Percentiles rank a stretch among this genome's conserved stretches.
These are phyloP conservation scores for Fraxinus floribunda DNA, from an alignment of 305 asterid species.

Conservation along the genomic window DNA sequence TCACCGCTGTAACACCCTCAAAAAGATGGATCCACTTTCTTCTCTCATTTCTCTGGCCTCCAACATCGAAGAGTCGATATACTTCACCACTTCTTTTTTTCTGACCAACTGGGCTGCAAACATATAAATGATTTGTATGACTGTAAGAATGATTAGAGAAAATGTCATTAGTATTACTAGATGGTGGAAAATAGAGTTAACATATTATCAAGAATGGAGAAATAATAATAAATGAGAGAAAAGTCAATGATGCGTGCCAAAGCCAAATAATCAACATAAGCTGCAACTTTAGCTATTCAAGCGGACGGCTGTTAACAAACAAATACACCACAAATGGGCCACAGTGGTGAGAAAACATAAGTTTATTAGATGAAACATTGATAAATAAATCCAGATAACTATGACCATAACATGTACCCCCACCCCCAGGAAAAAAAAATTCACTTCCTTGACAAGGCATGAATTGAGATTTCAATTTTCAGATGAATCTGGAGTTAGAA, in stretches of 20 bases:
- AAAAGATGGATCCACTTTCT: constrained; percentile 99
- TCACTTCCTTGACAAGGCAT: background rate
- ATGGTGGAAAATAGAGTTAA: constrained; percentile 12
- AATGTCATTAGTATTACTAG: constrained; percentile 14
- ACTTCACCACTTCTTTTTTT: constrained; percentile 98
- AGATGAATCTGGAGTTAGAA: background rate
- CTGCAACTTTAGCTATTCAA: constrained; percentile 1
- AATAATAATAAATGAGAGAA: constrained; percentile 11
- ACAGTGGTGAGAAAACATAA: background rate
- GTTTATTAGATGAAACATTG: background rate
- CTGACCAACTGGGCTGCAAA: constrained; percentile 97
- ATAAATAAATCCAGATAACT: background rate
- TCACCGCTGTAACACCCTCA: constrained; percentile 98
- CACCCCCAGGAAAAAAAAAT: background rate
- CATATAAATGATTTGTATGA: constrained; percentile 23
- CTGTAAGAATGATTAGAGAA: background rate
- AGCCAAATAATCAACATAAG: constrained; percentile 6
- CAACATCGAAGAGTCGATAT: constrained; percentile 91
- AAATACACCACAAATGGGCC: background rate
- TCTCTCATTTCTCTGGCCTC: constrained; percentile 99
- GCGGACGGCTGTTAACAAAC: background rate
- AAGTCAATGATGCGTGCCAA: background rate
- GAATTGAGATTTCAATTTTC: background rate
- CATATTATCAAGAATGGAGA: constrained; percentile 1
- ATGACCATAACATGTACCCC: background rate